These are phyloP conservation scores for Acacia concinna DNA, from an alignment of 331 rosid species.

Conservation along the genomic window DNA sequence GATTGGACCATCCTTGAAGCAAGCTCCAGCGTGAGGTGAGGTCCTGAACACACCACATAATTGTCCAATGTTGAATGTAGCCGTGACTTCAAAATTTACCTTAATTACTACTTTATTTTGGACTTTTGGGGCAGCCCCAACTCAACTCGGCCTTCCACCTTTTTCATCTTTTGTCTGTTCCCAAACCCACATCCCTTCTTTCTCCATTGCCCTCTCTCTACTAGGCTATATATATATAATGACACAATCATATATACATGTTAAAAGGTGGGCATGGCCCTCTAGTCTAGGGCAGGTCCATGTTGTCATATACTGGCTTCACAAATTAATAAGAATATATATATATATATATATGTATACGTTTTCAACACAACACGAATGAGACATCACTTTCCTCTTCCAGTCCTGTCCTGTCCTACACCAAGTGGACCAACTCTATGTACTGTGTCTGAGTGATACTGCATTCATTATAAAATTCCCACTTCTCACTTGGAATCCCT, in stretches of 20 bases:
- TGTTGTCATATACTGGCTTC: neutral
- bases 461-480: neutral
- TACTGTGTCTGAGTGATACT: neutral
- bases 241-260: neutral
- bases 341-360: no score
- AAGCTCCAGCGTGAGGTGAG: no score
- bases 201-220: neutral
- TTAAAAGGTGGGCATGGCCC: neutral
- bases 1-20: no score
- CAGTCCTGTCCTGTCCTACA: neutral
- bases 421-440: conserved; percentile 2
- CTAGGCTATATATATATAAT: neutral
- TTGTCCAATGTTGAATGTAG: no score
- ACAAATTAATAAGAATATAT: conserved; percentile 15
- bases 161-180: neutral
- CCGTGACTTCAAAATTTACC: no score
- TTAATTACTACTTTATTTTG: no score
- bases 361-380: neutral
- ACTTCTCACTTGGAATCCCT: neutral
- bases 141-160: neutral
- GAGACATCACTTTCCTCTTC: conserved; percentile 47
- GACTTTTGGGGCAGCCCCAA: neutral
- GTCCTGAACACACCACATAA: no score
- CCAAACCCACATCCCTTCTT: neutral
- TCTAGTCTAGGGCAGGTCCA: conserved; percentile 27